Evolutionary conservation across 1,284 basidiomycete species (phyloP).

Genomic region (Sporisorium scitamineum): DNA sequence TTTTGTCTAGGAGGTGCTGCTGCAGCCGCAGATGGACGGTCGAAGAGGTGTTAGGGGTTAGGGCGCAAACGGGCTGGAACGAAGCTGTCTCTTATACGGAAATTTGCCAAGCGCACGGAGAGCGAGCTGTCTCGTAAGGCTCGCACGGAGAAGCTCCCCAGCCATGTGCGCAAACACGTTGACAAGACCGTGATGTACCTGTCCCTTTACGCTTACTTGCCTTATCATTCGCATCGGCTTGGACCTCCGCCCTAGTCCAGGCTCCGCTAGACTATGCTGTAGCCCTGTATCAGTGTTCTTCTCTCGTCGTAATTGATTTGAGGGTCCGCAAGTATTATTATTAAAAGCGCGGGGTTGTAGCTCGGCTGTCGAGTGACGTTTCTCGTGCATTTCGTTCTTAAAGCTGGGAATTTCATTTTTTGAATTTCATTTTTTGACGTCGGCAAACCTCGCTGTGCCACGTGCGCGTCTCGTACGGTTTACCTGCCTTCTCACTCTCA

Average conservation of each 20-base stretch:
- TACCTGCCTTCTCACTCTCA: too few relatives aligned
- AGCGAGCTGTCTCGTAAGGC: constrained; percentile 8
- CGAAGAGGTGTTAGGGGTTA: not conserved
- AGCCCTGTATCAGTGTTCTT: too few relatives aligned
- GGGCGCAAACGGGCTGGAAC: not conserved
- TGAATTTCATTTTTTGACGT: not conserved
- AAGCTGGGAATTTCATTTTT: not conserved
- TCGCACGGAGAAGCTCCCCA: not conserved
- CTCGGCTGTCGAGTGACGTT: constrained; percentile 31
- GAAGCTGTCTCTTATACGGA: not conserved
- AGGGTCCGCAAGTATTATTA: constrained; percentile 12
- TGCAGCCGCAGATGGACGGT: not conserved
- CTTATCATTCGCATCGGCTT: constrained; percentile 13
- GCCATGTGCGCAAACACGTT: not conserved
- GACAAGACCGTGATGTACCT: not conserved
- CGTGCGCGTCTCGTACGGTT: too few relatives aligned
- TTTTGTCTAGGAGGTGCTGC: constrained; percentile 16
- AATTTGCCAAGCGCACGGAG: not conserved
- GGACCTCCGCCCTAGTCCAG: not conserved
- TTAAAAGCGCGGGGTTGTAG: constrained; percentile 1
- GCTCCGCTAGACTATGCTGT: not conserved
- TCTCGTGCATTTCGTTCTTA: constrained; percentile 1
- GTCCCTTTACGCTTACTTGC: constrained; percentile 3
- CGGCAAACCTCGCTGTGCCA: too few relatives aligned
- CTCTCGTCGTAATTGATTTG: not conserved